A percentile compares a stretch with the other conserved stretches of the same genome.
These are phyloP conservation scores for Scleroderma bovista DNA, from an alignment of 768 basidiomycete species.

Conservation along the genomic window DNA sequence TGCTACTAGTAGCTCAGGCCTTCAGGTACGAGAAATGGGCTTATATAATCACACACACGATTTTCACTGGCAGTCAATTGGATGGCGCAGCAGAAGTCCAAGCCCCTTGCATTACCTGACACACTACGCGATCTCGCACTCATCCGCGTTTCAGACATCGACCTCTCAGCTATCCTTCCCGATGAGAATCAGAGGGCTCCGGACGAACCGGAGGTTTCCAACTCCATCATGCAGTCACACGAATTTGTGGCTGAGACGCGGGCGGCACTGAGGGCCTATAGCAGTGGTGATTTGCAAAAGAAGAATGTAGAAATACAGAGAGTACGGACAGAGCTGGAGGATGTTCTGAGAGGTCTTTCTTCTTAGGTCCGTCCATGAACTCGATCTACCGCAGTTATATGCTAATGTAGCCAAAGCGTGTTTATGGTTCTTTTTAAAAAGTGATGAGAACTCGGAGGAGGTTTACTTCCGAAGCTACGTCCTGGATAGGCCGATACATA, in stretches of 20 bases:
- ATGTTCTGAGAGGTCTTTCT: constrained; percentile 35
- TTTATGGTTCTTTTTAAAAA: no score
- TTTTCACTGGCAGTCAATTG: neutral
- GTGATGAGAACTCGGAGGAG: no score
- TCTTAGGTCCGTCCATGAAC: constrained; percentile 5
- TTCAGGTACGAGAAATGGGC: neutral
- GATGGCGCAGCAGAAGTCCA: constrained; percentile 27
- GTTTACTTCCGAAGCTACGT: no score
- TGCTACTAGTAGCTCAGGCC: neutral
- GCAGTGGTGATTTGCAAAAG: constrained; percentile 46
- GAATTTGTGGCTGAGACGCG: constrained; percentile 57
- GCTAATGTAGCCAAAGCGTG: no score
- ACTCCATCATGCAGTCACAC: constrained; percentile 40
- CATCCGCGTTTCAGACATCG: constrained; percentile 52
- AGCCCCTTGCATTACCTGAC: constrained; percentile 52
- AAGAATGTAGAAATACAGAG: constrained; percentile 53
- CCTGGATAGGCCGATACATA: no score
- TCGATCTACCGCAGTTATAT: neutral
- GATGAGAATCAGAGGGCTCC: neutral
- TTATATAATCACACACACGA: neutral
- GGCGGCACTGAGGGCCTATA: constrained; percentile 47
- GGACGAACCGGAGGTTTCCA: constrained; percentile 2
- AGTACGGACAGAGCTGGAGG: constrained; percentile 50
- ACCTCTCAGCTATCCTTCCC: constrained; percentile 31
- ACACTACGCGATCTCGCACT: constrained; percentile 70